phyloP scores from a whole-genome alignment of 1,284 basidiomycete species.

The Ustilago esculenta region DNA sequence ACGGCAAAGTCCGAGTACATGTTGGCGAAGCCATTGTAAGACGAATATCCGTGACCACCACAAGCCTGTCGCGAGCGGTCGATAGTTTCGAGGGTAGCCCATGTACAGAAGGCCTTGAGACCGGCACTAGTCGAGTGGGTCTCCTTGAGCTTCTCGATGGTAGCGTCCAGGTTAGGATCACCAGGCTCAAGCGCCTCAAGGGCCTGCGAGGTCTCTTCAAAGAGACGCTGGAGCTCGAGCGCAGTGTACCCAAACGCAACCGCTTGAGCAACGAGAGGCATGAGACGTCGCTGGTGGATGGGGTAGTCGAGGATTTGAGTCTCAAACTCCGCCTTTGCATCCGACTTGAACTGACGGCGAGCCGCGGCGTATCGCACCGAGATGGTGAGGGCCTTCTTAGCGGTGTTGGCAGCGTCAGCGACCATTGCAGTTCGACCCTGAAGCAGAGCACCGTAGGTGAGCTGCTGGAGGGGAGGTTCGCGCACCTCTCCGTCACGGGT shows the following conservation, averaged over 20 bases:
- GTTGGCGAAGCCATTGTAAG: constrained; percentile 71
- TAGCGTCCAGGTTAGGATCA: constrained; percentile 62
- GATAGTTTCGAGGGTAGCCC: constrained; percentile 72
- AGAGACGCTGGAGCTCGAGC: constrained; percentile 68
- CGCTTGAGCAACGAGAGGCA: constrained; percentile 72
- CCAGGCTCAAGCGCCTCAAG: constrained; percentile 71
- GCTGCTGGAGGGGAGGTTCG: constrained; percentile 73
- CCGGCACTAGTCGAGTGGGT: constrained; percentile 73
- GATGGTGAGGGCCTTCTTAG: constrained; percentile 72
- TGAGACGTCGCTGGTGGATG: constrained; percentile 73
- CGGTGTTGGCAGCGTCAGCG: constrained; percentile 70
- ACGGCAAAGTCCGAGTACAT: constrained; percentile 71
- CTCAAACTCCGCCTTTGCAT: constrained; percentile 66
- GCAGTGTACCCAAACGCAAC: constrained; percentile 72
- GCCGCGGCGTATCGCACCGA: constrained; percentile 72
- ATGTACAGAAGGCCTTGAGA: constrained; percentile 74
- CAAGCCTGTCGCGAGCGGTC: constrained; percentile 72
- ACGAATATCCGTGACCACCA: constrained; percentile 73
- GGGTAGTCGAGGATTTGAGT: constrained; percentile 73
- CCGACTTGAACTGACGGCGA: constrained; percentile 71
- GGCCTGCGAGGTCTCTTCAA: constrained; percentile 69
- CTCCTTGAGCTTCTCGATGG: constrained; percentile 72
- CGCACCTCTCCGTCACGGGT: constrained; percentile 71
- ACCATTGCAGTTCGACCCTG: constrained; percentile 72
- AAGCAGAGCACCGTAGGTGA: constrained; percentile 73